Evolutionary conservation across 345 rosid species (phyloP).

Genomic region (Salix dunnii): DNA sequence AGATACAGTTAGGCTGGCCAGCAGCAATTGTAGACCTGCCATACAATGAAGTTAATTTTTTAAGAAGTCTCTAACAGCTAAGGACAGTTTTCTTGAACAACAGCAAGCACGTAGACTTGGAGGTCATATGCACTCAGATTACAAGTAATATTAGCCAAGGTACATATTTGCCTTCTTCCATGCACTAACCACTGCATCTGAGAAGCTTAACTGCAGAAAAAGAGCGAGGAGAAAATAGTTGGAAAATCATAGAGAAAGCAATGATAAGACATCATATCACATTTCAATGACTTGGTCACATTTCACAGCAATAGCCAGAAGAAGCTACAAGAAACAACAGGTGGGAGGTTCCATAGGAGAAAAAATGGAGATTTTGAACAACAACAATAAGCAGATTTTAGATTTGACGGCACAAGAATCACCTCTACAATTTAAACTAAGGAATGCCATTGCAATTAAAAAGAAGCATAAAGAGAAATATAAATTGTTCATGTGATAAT

Average conservation of each 20-base stretch:
- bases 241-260: background rate
- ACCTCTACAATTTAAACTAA: background rate
- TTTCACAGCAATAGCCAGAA: background rate
- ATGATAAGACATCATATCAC: background rate
- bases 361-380: too few relatives aligned
- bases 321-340: background rate
- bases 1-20: conserved; percentile 39
- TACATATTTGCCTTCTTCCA: conserved; percentile 27
- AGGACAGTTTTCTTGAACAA: conserved; percentile 20
- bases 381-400: too few relatives aligned
- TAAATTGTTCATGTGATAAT: background rate
- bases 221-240: background rate
- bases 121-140: conserved; percentile 35
- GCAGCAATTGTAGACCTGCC: conserved; percentile 39
- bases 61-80: conserved; percentile 29
- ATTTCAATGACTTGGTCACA: background rate
- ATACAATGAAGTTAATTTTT: background rate
- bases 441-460: background rate
- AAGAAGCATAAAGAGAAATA: background rate
- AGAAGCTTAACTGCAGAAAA: conserved; percentile 46
- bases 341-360: too few relatives aligned
- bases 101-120: conserved; percentile 23
- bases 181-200: conserved; percentile 19
- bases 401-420: background rate
- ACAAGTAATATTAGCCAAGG: conserved; percentile 31